These are phyloP conservation scores for Bipolaris sorokiniana DNA, from an alignment of 2,329 filamentous ascomycete species.

Conservation along the genomic window DNA sequence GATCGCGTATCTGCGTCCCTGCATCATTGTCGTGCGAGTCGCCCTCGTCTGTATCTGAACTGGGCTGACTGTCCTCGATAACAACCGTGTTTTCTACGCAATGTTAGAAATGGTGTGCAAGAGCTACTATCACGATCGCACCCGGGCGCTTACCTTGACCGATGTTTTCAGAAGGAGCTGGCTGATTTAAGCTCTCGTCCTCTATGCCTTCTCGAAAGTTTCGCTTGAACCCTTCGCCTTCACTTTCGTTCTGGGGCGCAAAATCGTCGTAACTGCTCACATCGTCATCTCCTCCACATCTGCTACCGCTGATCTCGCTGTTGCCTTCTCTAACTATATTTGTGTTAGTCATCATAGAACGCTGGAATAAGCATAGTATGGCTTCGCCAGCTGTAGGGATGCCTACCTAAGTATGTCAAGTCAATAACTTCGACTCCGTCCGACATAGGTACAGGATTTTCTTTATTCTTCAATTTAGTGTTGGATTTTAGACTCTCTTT, in stretches of 20 bases:
- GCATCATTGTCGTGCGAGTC: constrained; percentile 12
- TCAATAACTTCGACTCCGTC: constrained; percentile 13
- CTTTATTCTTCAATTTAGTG: constrained; percentile 7
- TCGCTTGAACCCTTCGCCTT: constrained; percentile 6
- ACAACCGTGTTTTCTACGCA: constrained; percentile 20
- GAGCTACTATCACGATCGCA: constrained; percentile 8
- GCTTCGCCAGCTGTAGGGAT: constrained; percentile 13
- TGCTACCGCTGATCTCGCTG: constrained; percentile 12
- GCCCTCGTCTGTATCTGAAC: constrained; percentile 11
- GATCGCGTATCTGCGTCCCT: constrained; percentile 10
- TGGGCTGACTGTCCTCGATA: constrained; percentile 15
- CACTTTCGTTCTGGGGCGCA: constrained; percentile 3
- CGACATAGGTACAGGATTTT: constrained; percentile 9
- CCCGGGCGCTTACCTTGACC: constrained; percentile 19
- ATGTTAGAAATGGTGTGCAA: constrained; percentile 19
- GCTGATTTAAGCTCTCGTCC: constrained; percentile 16
- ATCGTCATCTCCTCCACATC: constrained; percentile 8
- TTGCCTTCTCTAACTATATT: constrained; percentile 13
- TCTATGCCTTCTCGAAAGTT: constrained; percentile 8
- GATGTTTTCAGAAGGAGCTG: constrained; percentile 13
- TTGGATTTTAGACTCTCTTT: constrained; percentile 12
- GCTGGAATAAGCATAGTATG: constrained; percentile 1
- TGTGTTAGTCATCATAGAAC: constrained; percentile 16
- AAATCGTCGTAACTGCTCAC: constrained; percentile 8
- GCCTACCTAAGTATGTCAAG: constrained; percentile 19